These are phyloP conservation scores for Phaffia rhodozyma DNA, from an alignment of 1,284 basidiomycete species.

Conservation along the genomic window DNA sequence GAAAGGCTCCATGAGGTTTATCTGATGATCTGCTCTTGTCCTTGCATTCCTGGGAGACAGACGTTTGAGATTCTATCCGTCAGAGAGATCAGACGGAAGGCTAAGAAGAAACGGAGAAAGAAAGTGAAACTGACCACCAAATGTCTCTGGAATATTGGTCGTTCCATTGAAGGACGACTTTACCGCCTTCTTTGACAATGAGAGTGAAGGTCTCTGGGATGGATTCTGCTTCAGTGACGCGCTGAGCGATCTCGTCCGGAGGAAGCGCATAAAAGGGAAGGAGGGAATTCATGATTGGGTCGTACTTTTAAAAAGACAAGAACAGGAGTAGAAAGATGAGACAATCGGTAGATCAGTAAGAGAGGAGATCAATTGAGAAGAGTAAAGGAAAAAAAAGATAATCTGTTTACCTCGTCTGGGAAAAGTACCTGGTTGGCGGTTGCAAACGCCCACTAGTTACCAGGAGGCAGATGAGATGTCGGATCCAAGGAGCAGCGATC, in stretches of 20 bases:
- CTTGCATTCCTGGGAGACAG: constrained; percentile 31
- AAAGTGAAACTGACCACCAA: constrained; percentile 24
- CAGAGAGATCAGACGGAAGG: background rate
- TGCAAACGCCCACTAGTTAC: constrained; percentile 29
- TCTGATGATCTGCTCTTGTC: constrained; percentile 33
- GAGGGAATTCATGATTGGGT: constrained; percentile 34
- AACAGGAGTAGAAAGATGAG: background rate
- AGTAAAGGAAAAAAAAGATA: constrained; percentile 23
- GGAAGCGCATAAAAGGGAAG: constrained; percentile 34
- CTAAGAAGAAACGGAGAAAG: no score
- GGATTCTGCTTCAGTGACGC: constrained; percentile 30
- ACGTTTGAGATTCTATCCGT: constrained; percentile 32
- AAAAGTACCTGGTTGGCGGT: constrained; percentile 28
- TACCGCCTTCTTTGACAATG: constrained; percentile 31
- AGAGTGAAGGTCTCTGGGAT: constrained; percentile 37
- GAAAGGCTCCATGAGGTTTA: constrained; percentile 38
- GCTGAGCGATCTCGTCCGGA: constrained; percentile 27
- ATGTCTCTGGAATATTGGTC: constrained; percentile 35
- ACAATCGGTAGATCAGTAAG: background rate
- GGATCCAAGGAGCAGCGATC: background rate
- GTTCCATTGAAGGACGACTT: constrained; percentile 38
- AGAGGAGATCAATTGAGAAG: background rate
- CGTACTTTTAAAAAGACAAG: background rate
- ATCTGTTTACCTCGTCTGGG: constrained; percentile 35
- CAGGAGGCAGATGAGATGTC: background rate